Percentiles rank a stretch among this genome's conserved stretches.
Conservation (phyloP, 768 basidiomycete genomes). For the Serendipita sp. region DNA sequence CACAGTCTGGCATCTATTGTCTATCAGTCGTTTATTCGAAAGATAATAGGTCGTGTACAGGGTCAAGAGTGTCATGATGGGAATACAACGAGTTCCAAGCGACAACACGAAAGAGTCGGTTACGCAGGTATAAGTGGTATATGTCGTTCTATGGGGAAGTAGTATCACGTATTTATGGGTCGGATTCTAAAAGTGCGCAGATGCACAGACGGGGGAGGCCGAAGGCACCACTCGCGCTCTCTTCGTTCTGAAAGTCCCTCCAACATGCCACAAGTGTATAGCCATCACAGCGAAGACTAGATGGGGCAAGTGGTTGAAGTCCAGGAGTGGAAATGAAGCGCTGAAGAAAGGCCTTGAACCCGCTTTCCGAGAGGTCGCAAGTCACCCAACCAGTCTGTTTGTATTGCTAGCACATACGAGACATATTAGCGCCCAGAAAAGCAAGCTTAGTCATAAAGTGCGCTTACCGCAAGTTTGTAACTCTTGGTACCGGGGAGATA, state of each 20-base stretch:
- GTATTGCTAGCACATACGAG: neutral
- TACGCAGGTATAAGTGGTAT: neutral
- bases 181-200: neutral
- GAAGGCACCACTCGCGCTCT: neutral
- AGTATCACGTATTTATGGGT: neutral
- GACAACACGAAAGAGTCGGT: neutral
- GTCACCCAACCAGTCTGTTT: neutral
- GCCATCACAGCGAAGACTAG: neutral
- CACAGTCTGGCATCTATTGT: no score
- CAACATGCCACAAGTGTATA: neutral
- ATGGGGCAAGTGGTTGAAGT: neutral
- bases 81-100: no score
- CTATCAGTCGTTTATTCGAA: no score
- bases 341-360: neutral
- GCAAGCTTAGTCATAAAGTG: neutral
- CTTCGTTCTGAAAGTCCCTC: neutral
- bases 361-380: neutral
- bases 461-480: neutral
- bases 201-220: neutral
- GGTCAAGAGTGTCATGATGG: no score
- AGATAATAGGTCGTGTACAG: no score
- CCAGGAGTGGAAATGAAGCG: neutral
- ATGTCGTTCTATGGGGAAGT: neutral
- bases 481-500: neutral
- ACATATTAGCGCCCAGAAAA: neutral